Conservation (phyloP, 768 basidiomycete species). For the Pulveroboletus sp. region DNA sequence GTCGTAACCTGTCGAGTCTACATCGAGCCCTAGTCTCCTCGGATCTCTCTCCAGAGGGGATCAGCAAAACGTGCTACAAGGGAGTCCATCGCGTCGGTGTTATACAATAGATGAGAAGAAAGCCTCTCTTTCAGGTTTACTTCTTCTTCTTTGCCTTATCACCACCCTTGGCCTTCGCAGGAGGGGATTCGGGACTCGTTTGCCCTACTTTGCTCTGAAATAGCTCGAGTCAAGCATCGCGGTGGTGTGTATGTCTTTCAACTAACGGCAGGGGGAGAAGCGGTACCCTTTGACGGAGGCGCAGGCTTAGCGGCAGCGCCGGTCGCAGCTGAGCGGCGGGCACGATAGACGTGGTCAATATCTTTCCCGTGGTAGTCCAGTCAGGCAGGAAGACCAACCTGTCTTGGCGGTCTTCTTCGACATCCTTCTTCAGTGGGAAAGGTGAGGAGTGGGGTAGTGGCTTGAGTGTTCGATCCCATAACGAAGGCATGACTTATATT, state of each 20-base stretch:
- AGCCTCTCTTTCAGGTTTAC: constrained; percentile 6
- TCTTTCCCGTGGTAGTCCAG: background rate
- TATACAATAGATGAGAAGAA: too few relatives aligned
- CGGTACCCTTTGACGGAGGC: constrained; percentile 19
- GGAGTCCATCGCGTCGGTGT: too few relatives aligned
- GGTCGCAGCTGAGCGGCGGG: constrained; percentile 4
- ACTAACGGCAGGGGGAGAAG: constrained; percentile 19
- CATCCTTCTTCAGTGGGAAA: constrained; percentile 16
- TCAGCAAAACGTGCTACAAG: too few relatives aligned
- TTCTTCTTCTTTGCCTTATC: constrained; percentile 30
- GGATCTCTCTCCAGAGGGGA: too few relatives aligned
- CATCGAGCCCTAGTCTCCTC: too few relatives aligned
- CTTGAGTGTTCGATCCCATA: background rate
- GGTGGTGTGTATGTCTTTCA: background rate
- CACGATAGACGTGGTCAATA: constrained; percentile 11
- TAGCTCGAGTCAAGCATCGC: background rate
- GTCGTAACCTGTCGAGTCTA: too few relatives aligned
- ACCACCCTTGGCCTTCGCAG: constrained; percentile 23
- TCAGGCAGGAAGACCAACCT: constrained; percentile 20
- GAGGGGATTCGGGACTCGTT: constrained; percentile 24
- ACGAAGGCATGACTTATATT: constrained; percentile 17
- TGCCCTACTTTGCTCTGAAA: constrained; percentile 19
- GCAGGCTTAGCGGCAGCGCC: constrained; percentile 14
- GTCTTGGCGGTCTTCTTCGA: constrained; percentile 23
- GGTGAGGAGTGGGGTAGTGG: background rate